Evolutionary conservation across 352 stramenopile species (phyloP).

Genomic region (Thalassiosira delicatula): DNA sequence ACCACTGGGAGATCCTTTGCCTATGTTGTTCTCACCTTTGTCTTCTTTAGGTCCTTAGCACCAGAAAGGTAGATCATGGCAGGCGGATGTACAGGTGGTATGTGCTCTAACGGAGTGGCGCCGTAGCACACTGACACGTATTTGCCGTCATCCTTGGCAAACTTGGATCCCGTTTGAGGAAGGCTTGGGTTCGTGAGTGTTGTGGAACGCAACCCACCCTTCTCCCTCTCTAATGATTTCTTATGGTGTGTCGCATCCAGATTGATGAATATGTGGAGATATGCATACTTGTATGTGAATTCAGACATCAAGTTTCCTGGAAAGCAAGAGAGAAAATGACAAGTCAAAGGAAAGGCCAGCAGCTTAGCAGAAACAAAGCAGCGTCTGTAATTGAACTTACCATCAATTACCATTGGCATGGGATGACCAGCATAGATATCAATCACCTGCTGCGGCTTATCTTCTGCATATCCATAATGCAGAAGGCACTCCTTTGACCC

Average conservation of each 20-base stretch:
- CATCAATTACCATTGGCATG: background rate
- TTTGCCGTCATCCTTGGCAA: background rate
- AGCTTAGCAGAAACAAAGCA: too few species aligned
- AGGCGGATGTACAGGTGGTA: constrained; percentile 4
- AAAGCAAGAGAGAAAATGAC: too few species aligned
- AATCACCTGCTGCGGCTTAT: background rate
- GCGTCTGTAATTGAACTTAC: constrained; percentile 2
- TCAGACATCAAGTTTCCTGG: too few species aligned
- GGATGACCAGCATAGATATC: background rate
- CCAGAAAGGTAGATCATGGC: too few species aligned
- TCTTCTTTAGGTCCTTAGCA: too few species aligned
- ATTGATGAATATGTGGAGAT: background rate
- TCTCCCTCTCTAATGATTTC: background rate
- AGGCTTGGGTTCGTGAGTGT: constrained; percentile 1
- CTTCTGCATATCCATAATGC: constrained; percentile 7
- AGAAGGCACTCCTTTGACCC: constrained; percentile 3
- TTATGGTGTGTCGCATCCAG: constrained; percentile 2
- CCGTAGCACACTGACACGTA: background rate
- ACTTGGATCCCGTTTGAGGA: background rate
- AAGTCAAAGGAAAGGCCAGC: too few species aligned
- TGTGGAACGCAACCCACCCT: background rate
- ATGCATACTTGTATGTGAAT: constrained; percentile 6
- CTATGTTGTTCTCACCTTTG: too few species aligned
- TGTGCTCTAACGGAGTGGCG: background rate
- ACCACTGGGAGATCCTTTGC: too few species aligned